phyloP scores from a whole-genome alignment of 2,329 filamentous ascomycete genomes.

The Hypocrella siamensis region DNA sequence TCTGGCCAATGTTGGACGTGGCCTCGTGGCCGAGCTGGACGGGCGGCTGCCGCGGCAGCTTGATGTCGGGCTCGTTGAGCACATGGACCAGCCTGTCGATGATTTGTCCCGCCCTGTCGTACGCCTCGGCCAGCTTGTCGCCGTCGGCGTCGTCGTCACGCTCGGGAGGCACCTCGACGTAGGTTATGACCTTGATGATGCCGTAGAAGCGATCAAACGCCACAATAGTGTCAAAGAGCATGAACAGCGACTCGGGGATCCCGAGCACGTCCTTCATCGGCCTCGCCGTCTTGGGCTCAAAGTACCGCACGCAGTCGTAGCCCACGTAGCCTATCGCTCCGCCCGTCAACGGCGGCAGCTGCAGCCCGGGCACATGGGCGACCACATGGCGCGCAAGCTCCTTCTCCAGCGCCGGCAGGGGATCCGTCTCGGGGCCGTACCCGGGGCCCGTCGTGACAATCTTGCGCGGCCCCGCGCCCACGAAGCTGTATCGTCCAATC shows the following conservation, averaged over 20 bases:
- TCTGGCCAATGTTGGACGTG: conserved; percentile 77
- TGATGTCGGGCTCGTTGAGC: conserved; percentile 58
- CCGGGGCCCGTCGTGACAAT: conserved; percentile 77
- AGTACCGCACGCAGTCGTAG: conserved; percentile 95
- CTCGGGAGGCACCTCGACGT: conserved; percentile 54
- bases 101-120: conserved; percentile 47
- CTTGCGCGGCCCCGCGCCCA: conserved; percentile 68
- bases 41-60: conserved; percentile 60
- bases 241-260: conserved; percentile 89
- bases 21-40: conserved; percentile 64
- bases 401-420: conserved; percentile 64
- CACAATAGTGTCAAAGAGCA: conserved; percentile 89
- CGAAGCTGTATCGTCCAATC: conserved; percentile 89
- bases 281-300: conserved; percentile 89
- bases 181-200: conserved; percentile 84
- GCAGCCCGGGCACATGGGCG: conserved; percentile 66
- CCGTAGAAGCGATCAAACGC: conserved; percentile 93
- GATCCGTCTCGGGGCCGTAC: conserved; percentile 72
- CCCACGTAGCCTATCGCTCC: conserved; percentile 94
- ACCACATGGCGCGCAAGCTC: conserved; percentile 70
- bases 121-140: conserved; percentile 39
- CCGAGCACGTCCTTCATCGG: conserved; percentile 76
- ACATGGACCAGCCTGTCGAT: conserved; percentile 55
- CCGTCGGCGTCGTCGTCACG: conserved; percentile 8
- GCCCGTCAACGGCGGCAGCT: conserved; percentile 72